phyloP scores from a whole-genome alignment of 2,329 filamentous ascomycete genomes.

The Aspergillus bombycis region DNA sequence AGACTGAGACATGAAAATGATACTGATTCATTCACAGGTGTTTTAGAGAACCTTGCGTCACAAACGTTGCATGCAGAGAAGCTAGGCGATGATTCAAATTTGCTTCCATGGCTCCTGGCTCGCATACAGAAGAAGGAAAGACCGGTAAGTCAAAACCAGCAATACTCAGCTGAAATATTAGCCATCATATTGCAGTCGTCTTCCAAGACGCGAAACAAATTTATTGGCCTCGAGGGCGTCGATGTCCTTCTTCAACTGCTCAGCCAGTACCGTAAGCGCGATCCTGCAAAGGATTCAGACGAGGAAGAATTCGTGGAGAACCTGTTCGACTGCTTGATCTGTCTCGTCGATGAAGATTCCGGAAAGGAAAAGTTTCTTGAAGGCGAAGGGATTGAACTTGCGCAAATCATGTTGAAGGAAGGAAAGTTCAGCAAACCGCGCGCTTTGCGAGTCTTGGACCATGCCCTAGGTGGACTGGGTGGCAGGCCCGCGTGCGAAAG shows the following conservation, averaged over 20 bases:
- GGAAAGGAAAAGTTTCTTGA: slow-evolving; percentile 84
- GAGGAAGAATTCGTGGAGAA: slow-evolving; percentile 97
- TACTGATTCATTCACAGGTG: slow-evolving; percentile 43
- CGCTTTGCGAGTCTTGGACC: slow-evolving; percentile 80
- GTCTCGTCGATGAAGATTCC: slow-evolving; percentile 71
- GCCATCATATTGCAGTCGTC: slow-evolving; percentile 85
- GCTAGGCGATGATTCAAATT: slow-evolving; percentile 68
- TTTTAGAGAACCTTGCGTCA: slow-evolving; percentile 85
- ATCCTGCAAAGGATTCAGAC: slow-evolving; percentile 81
- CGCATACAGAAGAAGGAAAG: slow-evolving; percentile 72
- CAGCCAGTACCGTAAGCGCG: slow-evolving; percentile 80
- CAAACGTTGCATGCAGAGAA: slow-evolving; percentile 68
- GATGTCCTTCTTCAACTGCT: slow-evolving; percentile 82
- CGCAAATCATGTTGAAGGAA: slow-evolving; percentile 87
- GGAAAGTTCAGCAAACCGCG: slow-evolving; percentile 80
- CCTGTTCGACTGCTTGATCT: slow-evolving; percentile 83
- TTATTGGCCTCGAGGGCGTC: slow-evolving; percentile 70
- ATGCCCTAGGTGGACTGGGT: slow-evolving; percentile 67
- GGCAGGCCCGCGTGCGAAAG: slow-evolving; percentile 69
- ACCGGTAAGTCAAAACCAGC: slow-evolving; percentile 82
- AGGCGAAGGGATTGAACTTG: slow-evolving; percentile 89
- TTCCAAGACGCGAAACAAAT: slow-evolving; percentile 62
- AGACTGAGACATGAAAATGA: not conserved
- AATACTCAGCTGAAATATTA: slow-evolving; percentile 89
- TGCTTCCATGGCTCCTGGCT: slow-evolving; percentile 76